These are phyloP conservation scores for Yarrowia deformans DNA, from an alignment of 805 yeast species.

Conservation along the genomic window DNA sequence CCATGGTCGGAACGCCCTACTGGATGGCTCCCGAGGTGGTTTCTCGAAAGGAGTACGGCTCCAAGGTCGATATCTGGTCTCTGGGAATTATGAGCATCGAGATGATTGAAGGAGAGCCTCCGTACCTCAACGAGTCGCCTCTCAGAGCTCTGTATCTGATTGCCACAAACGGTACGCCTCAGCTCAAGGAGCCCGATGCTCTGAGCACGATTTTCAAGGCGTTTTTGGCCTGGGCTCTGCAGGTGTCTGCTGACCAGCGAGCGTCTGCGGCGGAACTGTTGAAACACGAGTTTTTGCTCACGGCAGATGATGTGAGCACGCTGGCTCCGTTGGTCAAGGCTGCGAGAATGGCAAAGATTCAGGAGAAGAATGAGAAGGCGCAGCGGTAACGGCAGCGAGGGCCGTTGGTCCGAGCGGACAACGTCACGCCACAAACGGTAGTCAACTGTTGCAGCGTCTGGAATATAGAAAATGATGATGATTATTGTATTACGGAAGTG, in stretches of 20 bases:
- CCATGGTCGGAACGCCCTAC: conserved; percentile 99
- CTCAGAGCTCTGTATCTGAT: conserved; percentile 90
- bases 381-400: background rate
- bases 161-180: conserved; percentile 97
- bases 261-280: conserved; percentile 79
- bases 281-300: conserved; percentile 60
- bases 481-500: too few species aligned
- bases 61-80: conserved; percentile 97
- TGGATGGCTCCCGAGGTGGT: conserved; percentile 99
- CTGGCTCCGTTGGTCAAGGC: conserved; percentile 51
- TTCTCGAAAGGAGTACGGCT: conserved; percentile 91
- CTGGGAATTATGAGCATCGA: conserved; percentile 97
- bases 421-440: too few species aligned
- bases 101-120: conserved; percentile 99
- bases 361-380: conserved; percentile 27
- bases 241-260: conserved; percentile 82
- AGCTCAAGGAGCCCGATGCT: conserved; percentile 84
- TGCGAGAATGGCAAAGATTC: conserved; percentile 45
- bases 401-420: too few species aligned
- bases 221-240: conserved; percentile 79
- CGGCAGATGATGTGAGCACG: conserved; percentile 48
- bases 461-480: too few species aligned
- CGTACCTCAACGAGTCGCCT: conserved; percentile 95
- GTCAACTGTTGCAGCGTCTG: too few species aligned
- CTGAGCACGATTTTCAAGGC: conserved; percentile 68